Base-by-base conservation (phyloP, 352 stramenopile species). In the Pythium rhizo-oryzae region DNA sequence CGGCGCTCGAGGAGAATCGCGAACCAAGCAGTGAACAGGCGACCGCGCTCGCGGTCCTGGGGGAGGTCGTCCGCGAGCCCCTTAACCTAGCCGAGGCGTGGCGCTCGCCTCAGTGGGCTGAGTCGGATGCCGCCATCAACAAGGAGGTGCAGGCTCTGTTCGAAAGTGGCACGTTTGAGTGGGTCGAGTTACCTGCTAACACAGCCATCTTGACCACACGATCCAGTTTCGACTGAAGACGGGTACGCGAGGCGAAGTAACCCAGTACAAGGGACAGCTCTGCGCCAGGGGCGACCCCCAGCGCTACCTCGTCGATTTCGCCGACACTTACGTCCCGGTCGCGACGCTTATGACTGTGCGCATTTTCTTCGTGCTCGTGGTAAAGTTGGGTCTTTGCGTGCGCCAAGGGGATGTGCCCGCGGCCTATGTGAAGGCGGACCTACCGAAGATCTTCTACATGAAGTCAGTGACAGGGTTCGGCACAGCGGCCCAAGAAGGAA, bases 291-390 rank as follows among this genome's bases (percentile, higher is more conserved):
- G 54, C 21, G 63, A 70, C 23, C 30, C 25, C 1, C 54, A 70
- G 16, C 4, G 4, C 2, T 58, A 24, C 30, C 13, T 62, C 3
- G 8, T 65, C 7, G 44, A 70, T 37, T 65, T 44, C 49, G 6
- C 57, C 4, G 49, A 70, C 0, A 61, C 64, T 16, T 53, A 61
- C 41, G 65, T 58, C 6, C 57, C 65, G 23, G 57, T 71, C 0
- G 58, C 43, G 8, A 46, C 19, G 2, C 39, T 71, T 4, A 53
- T 24, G 30, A 58, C 35, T 6, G 59, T 72, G 0, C 12, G 59
- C 2, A 21, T 68, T 0, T 72, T 64, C 43, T 65, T 72, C 35
- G 66, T 60, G 15, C 43, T 72, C 0, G 66, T 56, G 2, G 52
- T 52, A 13, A 56, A 57, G 30, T 25, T 64, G 8, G 1, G 54